Conservation (phyloP, 768 basidiomycete genomes). For the Arthromyces matolae region DNA sequence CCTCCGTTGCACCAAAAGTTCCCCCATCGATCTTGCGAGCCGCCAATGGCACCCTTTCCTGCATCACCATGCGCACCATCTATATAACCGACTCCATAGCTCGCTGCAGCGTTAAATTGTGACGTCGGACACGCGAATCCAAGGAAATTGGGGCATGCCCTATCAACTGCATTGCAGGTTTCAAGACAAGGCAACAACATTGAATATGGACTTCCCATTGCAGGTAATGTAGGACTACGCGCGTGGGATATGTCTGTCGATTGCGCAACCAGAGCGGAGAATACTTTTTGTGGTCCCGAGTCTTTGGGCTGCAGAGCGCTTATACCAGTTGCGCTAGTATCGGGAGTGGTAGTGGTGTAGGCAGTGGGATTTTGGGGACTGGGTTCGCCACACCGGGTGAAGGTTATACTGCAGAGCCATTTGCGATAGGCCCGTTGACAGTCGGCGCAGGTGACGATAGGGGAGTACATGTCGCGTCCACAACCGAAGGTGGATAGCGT, state of each 20-base stretch:
- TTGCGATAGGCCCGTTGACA: conserved; percentile 69
- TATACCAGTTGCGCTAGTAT: conserved; percentile 30
- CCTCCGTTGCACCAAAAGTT: conserved; percentile 70
- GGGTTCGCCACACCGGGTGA: conserved; percentile 72
- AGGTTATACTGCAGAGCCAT: conserved; percentile 73
- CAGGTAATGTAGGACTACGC: conserved; percentile 48
- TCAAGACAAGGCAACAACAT: conserved; percentile 77
- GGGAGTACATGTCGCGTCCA: conserved; percentile 77
- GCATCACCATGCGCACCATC: conserved; percentile 50
- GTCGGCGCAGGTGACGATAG: conserved; percentile 70
- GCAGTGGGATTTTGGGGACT: conserved; percentile 30
- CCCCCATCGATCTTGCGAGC: conserved; percentile 62
- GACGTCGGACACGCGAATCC: conserved; percentile 64
- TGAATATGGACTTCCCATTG: conserved; percentile 43
- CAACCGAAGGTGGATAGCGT: conserved; percentile 73
- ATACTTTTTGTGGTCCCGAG: conserved; percentile 25
- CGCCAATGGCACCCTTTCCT: conserved; percentile 49
- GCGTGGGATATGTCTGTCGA: conserved; percentile 33
- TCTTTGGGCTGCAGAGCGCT: conserved; percentile 23
- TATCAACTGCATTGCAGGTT: conserved; percentile 66
- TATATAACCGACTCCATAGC: conserved; percentile 76
- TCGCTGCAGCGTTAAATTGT: conserved; percentile 57
- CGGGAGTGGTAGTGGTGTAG: conserved; percentile 29
- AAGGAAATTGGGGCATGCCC: conserved; percentile 74
- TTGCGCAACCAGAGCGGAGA: conserved; percentile 49